Evolutionary conservation across 768 basidiomycete genomes (phyloP).

Genomic region (Naganishia randhawae): DNA sequence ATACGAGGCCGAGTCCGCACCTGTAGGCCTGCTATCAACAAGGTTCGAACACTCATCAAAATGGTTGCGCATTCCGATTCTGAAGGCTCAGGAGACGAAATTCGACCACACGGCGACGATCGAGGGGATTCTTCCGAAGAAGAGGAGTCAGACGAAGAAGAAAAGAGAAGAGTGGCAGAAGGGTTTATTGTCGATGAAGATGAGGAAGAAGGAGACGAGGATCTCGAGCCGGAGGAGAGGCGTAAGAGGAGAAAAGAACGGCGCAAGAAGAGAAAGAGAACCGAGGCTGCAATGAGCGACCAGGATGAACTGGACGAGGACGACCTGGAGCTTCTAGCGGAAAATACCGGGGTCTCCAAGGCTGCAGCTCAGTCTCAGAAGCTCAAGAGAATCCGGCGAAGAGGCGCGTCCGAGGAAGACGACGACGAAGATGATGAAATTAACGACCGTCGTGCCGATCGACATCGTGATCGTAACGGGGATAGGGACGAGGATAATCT

Average conservation of each 20-base stretch:
- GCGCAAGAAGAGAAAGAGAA: constrained; percentile 60
- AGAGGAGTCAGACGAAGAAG: constrained; percentile 25
- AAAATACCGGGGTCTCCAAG: constrained; percentile 71
- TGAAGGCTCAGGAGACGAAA: constrained; percentile 10
- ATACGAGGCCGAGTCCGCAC: background rate
- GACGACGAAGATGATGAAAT: constrained; percentile 57
- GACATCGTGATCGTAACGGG: constrained; percentile 49
- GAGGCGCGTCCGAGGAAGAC: constrained; percentile 69
- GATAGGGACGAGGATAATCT: constrained; percentile 58
- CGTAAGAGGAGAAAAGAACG: constrained; percentile 54
- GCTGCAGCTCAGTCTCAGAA: constrained; percentile 54
- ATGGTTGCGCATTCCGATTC: constrained; percentile 14
- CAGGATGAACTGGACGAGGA: constrained; percentile 66
- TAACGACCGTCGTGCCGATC: constrained; percentile 46
- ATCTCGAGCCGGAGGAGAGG: constrained; percentile 49
- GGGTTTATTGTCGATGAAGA: constrained; percentile 93
- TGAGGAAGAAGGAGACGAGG: constrained; percentile 66
- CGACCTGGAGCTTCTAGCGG: constrained; percentile 74
- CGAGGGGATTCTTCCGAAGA: constrained; percentile 20
- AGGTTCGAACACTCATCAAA: background rate
- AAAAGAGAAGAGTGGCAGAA: constrained; percentile 60
- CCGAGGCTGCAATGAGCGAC: constrained; percentile 51
- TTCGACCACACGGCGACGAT: constrained; percentile 15
- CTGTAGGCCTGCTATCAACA: background rate
- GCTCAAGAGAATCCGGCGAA: constrained; percentile 70